phyloP scores from a whole-genome alignment of 768 basidiomycete species.

The Tulasnella sp. region DNA sequence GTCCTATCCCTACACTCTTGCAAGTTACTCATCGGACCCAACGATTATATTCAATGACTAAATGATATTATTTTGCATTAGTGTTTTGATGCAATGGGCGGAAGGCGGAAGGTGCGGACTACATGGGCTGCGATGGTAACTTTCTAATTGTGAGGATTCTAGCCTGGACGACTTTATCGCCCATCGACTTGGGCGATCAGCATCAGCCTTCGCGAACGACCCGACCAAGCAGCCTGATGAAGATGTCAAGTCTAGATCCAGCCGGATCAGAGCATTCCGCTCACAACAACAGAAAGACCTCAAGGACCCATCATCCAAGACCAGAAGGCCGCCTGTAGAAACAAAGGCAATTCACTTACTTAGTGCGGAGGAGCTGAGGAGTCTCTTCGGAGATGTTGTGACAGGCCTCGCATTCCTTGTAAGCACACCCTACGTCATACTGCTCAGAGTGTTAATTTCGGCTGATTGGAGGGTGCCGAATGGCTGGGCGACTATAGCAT shows the following conservation, averaged over 20 bases:
- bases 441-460: too few relatives aligned
- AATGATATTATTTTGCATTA: slow-evolving; percentile 26
- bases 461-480: too few relatives aligned
- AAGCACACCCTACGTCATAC: too few relatives aligned
- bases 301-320: slow-evolving; percentile 27
- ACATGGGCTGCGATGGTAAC: neutral
- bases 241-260: slow-evolving; percentile 47
- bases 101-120: slow-evolving; percentile 47
- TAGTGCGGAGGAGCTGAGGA: slow-evolving; percentile 71
- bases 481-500: too few relatives aligned
- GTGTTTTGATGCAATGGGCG: slow-evolving; percentile 88
- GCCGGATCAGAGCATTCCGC: slow-evolving; percentile 65
- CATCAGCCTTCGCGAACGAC: slow-evolving; percentile 17
- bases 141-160: neutral
- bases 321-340: slow-evolving; percentile 17
- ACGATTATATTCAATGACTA: neutral
- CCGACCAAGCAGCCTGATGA: slow-evolving; percentile 5
- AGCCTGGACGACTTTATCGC: slow-evolving; percentile 68
- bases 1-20: slow-evolving; percentile 80
- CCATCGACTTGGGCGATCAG: slow-evolving; percentile 49
- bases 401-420: slow-evolving; percentile 84
- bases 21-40: slow-evolving; percentile 30
- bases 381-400: slow-evolving; percentile 72
- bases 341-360: slow-evolving; percentile 61
- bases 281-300: slow-evolving; percentile 46